Evolutionary conservation across 352 stramenopile genomes (phyloP), one percentile per base, ranked within the genome.

Genomic region (Plasmopara muralis): DNA sequence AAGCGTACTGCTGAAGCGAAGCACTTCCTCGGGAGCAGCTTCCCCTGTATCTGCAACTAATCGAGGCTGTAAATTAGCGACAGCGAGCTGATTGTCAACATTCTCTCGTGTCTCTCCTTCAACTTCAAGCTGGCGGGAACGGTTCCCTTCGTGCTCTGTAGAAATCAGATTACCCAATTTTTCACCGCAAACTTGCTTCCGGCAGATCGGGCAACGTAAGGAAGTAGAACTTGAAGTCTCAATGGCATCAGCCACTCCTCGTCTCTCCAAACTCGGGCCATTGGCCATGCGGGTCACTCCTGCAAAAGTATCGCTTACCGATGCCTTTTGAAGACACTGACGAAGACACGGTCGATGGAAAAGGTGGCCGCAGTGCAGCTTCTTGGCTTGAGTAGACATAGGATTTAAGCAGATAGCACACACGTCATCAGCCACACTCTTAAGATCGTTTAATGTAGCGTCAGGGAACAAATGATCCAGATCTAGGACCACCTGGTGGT

Each of bases 401-500:
- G 65, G 47, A 43, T 90, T 85, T 16, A 90, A 60, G 50, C 80
- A 90, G 37, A 90, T 90, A 29, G 84, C 80, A 50, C 80, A 90
- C 14, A 90, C 77, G n/a, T 90, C 80, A 41, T 90, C 80, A 0
- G 68, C 64, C 0, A 86, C 74, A 1, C 67, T 70, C 5, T 69
- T 63, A 0, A 90, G 64, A 41, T 90, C 80, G 1, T 76, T 64
- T 8, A 43, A 35, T 3, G 72, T 75, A 12, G 80, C 80, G 41
- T 88, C 65, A 0, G 71, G 71, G 20, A 90, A 90, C 15, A 79
- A 37, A 6, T 72, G 57, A 40, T 90, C 80, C 18, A 90, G 57
- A 20, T 88, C 80, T 16, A 87, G 43, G n/a, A 85, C 77, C 20
- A 87, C 69, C 44, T 79, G 71, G 18, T 88, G 73, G 50, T 88